Base-by-base conservation (phyloP, 306 rosid species). In the Elaeagnus macrophylla region DNA sequence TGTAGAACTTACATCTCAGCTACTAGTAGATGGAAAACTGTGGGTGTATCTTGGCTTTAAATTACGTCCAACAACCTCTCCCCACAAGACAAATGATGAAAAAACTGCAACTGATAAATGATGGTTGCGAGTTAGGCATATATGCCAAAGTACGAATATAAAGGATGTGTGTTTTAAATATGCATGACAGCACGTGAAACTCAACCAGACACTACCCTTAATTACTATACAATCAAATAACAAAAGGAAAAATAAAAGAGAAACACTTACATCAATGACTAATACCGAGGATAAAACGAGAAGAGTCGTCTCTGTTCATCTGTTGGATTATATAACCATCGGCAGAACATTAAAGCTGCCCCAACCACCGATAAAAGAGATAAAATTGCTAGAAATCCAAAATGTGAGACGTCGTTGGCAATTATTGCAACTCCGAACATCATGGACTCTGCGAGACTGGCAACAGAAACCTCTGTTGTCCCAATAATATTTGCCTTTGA, bases 401-500 rank as follows among this genome's bases (percentile, higher is more conserved):
- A 87, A 64, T 87, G 85, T 19, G 94, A 78, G 53, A 72, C 82
- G 65, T 93, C 95, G 32, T 93, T 87, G 62, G 89, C 96, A 32
- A 87, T 56, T 51, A 93, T 87, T 20, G 89, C 99, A 50, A 84
- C 93, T 56, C 87, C 95, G 58, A 84, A 69, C 95, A 93, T 84
- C 64, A 77, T 44, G 16, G 86, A 87, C 76, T 93, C 99, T 2
- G 96, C 99, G 72, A 93, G 71, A 70, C 99, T 93, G 44, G 95
- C 96, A 8, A 87, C 88, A 5, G 96, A 88, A 45, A 93, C 83
- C 78, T 93, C 99, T 16, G 94, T 93, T 17, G 99, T 77, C 66
- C 94, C 94, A 47, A 87, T 93, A 67, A 93, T 77, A 75, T 87
- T 84, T 54, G 95, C 96, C 78, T 93, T 87, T 17, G 95, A 83